phyloP scores from a whole-genome alignment of 371 early-diverging fungal species.

The Rhizopus sp. region DNA sequence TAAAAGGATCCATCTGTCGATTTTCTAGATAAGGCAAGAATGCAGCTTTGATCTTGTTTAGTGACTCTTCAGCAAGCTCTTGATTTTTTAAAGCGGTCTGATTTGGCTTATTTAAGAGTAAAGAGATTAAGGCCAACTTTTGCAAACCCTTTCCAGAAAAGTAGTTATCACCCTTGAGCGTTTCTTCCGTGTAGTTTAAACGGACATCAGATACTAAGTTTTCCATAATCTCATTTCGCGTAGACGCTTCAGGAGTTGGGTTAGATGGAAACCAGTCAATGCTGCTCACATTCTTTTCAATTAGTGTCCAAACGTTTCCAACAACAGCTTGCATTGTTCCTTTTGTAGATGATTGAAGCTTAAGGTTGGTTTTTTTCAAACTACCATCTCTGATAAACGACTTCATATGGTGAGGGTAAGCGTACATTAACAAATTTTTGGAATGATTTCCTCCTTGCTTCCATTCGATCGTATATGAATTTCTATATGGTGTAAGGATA shows the following conservation, averaged over 20 bases:
- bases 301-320: slow-evolving; percentile 61
- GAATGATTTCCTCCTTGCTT: slow-evolving; percentile 29
- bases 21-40: slow-evolving; percentile 64
- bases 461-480: slow-evolving; percentile 54
- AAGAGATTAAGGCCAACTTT: slow-evolving; percentile 62
- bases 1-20: slow-evolving; percentile 54
- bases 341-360: slow-evolving; percentile 56
- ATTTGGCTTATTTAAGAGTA: slow-evolving; percentile 54
- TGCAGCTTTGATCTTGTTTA: slow-evolving; percentile 46
- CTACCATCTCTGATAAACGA: slow-evolving; percentile 26
- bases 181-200: slow-evolving; percentile 40
- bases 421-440: slow-evolving; percentile 37
- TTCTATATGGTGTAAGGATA: neutral
- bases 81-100: slow-evolving; percentile 47
- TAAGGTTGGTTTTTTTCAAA: slow-evolving; percentile 21
- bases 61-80: slow-evolving; percentile 35
- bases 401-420: slow-evolving; percentile 61
- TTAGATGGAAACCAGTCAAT: slow-evolving; percentile 43
- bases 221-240: slow-evolving; percentile 39
- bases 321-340: slow-evolving; percentile 68
- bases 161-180: slow-evolving; percentile 59
- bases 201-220: slow-evolving; percentile 43
- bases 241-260: slow-evolving; percentile 33
- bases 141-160: slow-evolving; percentile 78
- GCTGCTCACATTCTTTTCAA: slow-evolving; percentile 40